Conservation (phyloP, 2,329 filamentous ascomycete genomes). For the Xylariales sp. region DNA sequence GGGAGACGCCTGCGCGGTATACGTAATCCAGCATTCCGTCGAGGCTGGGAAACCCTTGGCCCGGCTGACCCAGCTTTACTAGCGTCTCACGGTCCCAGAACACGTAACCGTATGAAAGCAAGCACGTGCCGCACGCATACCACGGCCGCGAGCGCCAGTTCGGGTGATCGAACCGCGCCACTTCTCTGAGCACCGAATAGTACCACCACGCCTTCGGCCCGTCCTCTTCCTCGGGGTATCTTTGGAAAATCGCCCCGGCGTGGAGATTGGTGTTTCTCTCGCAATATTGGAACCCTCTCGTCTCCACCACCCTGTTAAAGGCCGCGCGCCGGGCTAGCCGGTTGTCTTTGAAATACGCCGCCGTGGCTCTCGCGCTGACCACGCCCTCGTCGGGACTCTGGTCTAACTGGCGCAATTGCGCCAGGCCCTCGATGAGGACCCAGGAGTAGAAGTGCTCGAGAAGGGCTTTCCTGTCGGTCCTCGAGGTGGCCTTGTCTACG, state of each 20-base stretch:
- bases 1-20: too few relatives aligned
- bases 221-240: not conserved
- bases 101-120: not conserved
- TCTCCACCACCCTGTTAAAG: not conserved
- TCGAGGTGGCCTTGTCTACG: too few relatives aligned
- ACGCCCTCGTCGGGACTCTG: too few relatives aligned
- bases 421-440: not conserved
- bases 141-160: not conserved
- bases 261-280: not conserved
- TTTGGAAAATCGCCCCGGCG: not conserved
- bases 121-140: not conserved
- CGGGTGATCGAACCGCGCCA: not conserved
- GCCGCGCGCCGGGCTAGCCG: not conserved
- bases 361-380: too few relatives aligned
- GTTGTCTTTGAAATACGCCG: not conserved
- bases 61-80: not conserved
- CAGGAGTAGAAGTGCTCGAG: not conserved
- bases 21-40: not conserved
- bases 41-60: not conserved
- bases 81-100: constrained; percentile 6
- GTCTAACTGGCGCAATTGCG: not conserved
- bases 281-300: not conserved
- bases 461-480: rapidly evolving
- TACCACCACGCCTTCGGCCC: constrained; percentile 12
- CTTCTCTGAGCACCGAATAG: not conserved